phyloP scores from a whole-genome alignment of 2,329 filamentous ascomycete genomes.

The Penicillium sp. region DNA sequence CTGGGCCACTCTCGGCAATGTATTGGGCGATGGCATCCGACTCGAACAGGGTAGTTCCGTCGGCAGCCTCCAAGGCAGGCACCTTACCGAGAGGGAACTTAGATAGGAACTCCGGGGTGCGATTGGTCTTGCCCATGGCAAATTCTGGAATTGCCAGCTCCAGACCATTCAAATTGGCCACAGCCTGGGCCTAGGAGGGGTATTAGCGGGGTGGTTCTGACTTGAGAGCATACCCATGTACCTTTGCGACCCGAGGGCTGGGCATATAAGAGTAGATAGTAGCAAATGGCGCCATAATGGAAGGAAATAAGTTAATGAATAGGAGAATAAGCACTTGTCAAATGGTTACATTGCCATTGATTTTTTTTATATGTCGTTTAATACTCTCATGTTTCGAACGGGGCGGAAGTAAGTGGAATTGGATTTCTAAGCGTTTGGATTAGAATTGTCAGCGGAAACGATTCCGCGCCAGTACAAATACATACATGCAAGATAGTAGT shows the following conservation, averaged over 20 bases:
- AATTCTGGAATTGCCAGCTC: slow-evolving; percentile 38
- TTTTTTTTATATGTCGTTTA: not conserved
- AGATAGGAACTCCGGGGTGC: slow-evolving; percentile 47
- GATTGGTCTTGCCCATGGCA: slow-evolving; percentile 45
- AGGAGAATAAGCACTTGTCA: not conserved
- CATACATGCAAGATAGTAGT: too few relatives aligned
- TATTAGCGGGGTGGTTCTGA: not conserved
- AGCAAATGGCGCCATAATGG: slow-evolving; percentile 27
- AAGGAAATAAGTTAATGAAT: slow-evolving; percentile 11
- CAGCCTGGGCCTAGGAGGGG: slow-evolving; percentile 28
- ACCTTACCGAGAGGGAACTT: slow-evolving; percentile 57
- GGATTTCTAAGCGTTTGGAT: slow-evolving; percentile 13
- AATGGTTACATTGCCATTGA: too few relatives aligned
- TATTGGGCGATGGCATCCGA: slow-evolving; percentile 51
- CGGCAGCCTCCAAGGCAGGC: slow-evolving; percentile 49
- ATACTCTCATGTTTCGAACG: not conserved
- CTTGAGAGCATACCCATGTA: not conserved
- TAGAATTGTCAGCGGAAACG: not conserved
- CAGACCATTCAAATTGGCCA: slow-evolving; percentile 39
- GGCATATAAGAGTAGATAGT: slow-evolving; percentile 24
- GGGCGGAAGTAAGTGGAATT: slow-evolving; percentile 16
- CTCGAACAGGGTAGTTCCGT: slow-evolving; percentile 50
- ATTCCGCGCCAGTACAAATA: too few relatives aligned
- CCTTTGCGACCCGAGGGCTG: slow-evolving; percentile 26
- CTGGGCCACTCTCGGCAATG: slow-evolving; percentile 48